Evolutionary conservation across 805 yeast genomes (phyloP).

Genomic region (Jamesozyma hellenica): DNA sequence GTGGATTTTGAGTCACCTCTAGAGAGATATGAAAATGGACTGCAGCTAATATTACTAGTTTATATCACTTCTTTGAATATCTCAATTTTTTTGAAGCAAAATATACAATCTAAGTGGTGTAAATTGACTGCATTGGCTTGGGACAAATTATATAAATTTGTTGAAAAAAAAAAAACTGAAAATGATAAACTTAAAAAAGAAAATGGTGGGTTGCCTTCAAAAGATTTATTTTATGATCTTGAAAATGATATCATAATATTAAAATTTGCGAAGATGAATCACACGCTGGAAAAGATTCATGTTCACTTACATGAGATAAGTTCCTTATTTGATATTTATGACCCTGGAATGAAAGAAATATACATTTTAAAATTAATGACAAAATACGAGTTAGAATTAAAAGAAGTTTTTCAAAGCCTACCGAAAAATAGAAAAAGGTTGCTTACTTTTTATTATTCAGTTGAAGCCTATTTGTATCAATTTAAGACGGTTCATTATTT

Average conservation of each 20-base stretch:
- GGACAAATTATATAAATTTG: neutral
- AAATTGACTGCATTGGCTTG: conserved; percentile 16
- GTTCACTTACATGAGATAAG: conserved; percentile 35
- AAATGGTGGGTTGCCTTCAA: neutral
- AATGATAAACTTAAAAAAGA: neutral
- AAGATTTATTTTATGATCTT: neutral
- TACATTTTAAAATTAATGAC: conserved; percentile 12
- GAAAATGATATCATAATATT: conserved; percentile 42
- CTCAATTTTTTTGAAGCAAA: conserved; percentile 55
- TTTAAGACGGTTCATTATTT: conserved; percentile 33
- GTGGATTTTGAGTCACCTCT: conserved; percentile 16
- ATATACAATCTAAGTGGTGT: conserved; percentile 54
- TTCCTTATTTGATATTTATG: conserved; percentile 9
- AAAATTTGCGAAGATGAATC: conserved; percentile 47
- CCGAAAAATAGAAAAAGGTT: conserved; percentile 32
- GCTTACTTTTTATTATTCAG: conserved; percentile 47
- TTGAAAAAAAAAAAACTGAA: neutral
- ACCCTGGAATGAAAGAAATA: conserved; percentile 10
- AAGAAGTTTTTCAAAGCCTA: conserved; percentile 32
- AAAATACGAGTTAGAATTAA: conserved; percentile 43
- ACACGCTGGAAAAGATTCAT: conserved; percentile 52
- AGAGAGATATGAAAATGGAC: conserved; percentile 15
- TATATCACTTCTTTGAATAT: conserved; percentile 56
- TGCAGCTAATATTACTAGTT: conserved; percentile 34
- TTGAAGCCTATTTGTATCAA: conserved; percentile 58